Conservation (phyloP, 1,139 yeast genomes). For the Geotrichum phurueaensis region DNA sequence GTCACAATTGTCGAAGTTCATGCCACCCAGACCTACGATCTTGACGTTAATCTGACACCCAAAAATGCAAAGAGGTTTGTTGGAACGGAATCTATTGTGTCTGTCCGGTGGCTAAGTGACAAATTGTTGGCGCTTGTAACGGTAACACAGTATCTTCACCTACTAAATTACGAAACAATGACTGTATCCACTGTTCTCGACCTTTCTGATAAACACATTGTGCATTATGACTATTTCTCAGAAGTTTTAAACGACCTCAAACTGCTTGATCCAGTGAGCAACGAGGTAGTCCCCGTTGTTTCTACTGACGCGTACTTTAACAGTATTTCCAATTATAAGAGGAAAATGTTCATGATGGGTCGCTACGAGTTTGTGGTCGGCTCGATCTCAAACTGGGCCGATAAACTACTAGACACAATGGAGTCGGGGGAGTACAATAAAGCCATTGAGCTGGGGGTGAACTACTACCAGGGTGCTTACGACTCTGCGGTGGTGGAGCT, state of each 20-base stretch:
- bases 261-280: conserved; percentile 19
- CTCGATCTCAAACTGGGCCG: conserved; percentile 67
- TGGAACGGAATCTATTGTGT: conserved; percentile 44
- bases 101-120: conserved; percentile 57
- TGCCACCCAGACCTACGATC: not conserved
- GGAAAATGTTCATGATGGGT: conserved; percentile 47
- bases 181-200: conserved; percentile 41
- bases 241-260: conserved; percentile 25
- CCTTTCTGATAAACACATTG: conserved; percentile 42
- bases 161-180: conserved; percentile 40
- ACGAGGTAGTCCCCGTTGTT: conserved; percentile 23
- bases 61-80: conserved; percentile 44
- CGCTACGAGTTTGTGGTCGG: conserved; percentile 51
- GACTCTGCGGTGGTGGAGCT: conserved; percentile 48
- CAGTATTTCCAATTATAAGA: conserved; percentile 40
- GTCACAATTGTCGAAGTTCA: conserved; percentile 50
- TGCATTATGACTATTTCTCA: conserved; percentile 39
- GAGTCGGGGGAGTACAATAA: conserved; percentile 44
- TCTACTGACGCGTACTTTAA: conserved; percentile 35
- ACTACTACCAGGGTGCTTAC: conserved; percentile 48
- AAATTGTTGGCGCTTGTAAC: conserved; percentile 37
- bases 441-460: conserved; percentile 52
- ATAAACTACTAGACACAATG: conserved; percentile 46
- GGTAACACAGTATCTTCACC: conserved; percentile 42
- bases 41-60: conserved; percentile 34